Evolutionary conservation across 2,329 filamentous ascomycete species (phyloP).

Genomic region (Ophiobolus disseminans): DNA sequence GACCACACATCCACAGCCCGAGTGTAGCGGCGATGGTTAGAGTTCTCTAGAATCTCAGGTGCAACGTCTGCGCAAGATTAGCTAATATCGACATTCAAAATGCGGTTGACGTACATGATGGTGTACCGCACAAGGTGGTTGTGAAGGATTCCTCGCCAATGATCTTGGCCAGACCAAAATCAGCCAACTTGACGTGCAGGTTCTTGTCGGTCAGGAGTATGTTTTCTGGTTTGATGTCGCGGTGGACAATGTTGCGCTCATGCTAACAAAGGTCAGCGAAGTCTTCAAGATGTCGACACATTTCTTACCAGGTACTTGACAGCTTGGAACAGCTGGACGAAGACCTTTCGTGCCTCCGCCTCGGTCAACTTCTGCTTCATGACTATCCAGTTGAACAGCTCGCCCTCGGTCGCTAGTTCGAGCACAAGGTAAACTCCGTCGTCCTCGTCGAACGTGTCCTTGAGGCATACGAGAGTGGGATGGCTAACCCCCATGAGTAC

Average conservation of each 20-base stretch:
- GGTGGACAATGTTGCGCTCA: constrained; percentile 94
- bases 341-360: constrained; percentile 82
- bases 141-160: constrained; percentile 99
- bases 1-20: constrained; percentile 97
- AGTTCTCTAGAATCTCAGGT: constrained; percentile 88
- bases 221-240: constrained; percentile 97
- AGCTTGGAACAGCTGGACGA: constrained; percentile 89
- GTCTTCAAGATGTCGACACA: not conserved
- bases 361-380: constrained; percentile 89
- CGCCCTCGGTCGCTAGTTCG: constrained; percentile 89
- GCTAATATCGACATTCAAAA: not conserved
- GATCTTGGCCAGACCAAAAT: constrained; percentile 97
- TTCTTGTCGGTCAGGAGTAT: constrained; percentile 88
- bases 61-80: constrained; percentile 71
- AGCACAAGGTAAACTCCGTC: constrained; percentile 91
- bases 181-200: constrained; percentile 86
- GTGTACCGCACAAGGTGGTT: constrained; percentile 93
- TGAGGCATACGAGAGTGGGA: constrained; percentile 88
- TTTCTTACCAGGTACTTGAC: constrained; percentile 87
- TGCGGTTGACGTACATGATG: constrained; percentile 67
- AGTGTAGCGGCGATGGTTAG: constrained; percentile 84
- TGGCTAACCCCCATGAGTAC: constrained; percentile 98
- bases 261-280: constrained; percentile 66
- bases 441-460: constrained; percentile 91
- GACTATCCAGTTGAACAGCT: constrained; percentile 95